Base-by-base conservation (phyloP, 2,329 filamentous ascomycete species). In the Botrytis porri region DNA sequence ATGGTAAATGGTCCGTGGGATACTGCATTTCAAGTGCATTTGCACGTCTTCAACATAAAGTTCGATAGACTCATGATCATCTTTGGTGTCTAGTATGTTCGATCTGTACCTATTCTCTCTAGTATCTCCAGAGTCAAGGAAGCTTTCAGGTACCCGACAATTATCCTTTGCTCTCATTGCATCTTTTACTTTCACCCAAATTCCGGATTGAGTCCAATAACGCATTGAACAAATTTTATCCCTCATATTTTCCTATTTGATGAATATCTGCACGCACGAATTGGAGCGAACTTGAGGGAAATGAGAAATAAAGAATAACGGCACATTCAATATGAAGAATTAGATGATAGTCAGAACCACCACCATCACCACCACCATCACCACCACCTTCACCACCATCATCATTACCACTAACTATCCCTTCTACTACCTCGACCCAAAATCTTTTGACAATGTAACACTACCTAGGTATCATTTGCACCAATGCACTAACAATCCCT, bases 31-130 rank as follows among this genome's bases (percentile, higher is more conserved):
- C 6, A 12, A 48, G 22, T 51, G 48, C 48, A 54, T 29, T 29
- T 57, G 20, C 35, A n/a, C 64, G 45, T 67, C 70, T 60, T 67
- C 32, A 25, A 45, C 32, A 63, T 25, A 54, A 41, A 57, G 39
- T 37, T 67, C n/a, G 59, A 45, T 4, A 32, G 62, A 60, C 70
- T 67, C 62, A 67, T 72, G 70, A 67, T 72, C 48, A 67, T 67
- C 39, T n/a, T n/a, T 45, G 12, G 37, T 59, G 51, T 22, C 45
- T 29, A 67, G 25, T 25, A 51, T n/a, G 45, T 25, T 51, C 45
- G 45, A 22, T 51, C 5, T n/a, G 45, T n/a, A n/a, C 4, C 22
- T 51, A n/a, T 45, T n/a, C n/a, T n/a, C n/a, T n/a, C 43, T 45
- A 45, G 51, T 54, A 29, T 54, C 51, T 54, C 29, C 25, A 51